A percentile compares a stretch with the other conserved stretches of the same genome.
Conservation (phyloP, 2,329 filamentous ascomycete genomes). For the Xylaria sp. region DNA sequence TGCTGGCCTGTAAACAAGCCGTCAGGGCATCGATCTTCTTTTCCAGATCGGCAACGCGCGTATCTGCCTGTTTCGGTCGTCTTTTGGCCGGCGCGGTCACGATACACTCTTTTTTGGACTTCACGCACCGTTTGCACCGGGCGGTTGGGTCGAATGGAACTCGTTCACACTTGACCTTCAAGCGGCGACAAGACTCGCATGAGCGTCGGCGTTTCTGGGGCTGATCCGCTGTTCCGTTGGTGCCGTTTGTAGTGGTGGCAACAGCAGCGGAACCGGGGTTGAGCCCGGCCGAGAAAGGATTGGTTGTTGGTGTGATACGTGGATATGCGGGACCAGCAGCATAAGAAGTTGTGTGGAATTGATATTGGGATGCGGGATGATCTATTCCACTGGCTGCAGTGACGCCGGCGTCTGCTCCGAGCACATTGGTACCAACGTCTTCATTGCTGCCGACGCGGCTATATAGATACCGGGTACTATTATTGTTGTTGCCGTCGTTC, state of each 20-base stretch:
- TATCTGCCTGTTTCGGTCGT: constrained; percentile 88
- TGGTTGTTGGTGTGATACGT: constrained; percentile 4
- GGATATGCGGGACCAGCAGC: constrained; percentile 12
- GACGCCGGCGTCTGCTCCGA: too few relatives aligned
- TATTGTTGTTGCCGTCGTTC: not conserved
- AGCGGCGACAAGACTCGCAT: constrained; percentile 68
- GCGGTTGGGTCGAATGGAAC: constrained; percentile 57
- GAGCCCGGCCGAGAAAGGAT: constrained; percentile 14
- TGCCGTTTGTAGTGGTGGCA: not conserved
- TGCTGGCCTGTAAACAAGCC: constrained; percentile 63
- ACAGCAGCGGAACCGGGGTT: constrained; percentile 17
- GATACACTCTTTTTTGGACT: constrained; percentile 71
- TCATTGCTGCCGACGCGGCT: too few relatives aligned
- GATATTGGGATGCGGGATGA: not conserved
- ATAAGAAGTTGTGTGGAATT: constrained; percentile 22
- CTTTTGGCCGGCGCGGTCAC: constrained; percentile 72
- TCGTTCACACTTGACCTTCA: constrained; percentile 82
- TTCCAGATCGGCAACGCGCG: constrained; percentile 81
- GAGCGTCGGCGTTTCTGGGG: constrained; percentile 58
- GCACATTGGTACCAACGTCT: too few relatives aligned
- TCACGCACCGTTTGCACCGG: constrained; percentile 70
- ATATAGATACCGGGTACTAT: not conserved
- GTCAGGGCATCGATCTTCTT: constrained; percentile 88
- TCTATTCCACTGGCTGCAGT: not conserved
- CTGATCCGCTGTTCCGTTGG: constrained; percentile 22